phyloP scores from a whole-genome alignment of 495 filamentous ascomycete species.

The Bacidia rubella region DNA sequence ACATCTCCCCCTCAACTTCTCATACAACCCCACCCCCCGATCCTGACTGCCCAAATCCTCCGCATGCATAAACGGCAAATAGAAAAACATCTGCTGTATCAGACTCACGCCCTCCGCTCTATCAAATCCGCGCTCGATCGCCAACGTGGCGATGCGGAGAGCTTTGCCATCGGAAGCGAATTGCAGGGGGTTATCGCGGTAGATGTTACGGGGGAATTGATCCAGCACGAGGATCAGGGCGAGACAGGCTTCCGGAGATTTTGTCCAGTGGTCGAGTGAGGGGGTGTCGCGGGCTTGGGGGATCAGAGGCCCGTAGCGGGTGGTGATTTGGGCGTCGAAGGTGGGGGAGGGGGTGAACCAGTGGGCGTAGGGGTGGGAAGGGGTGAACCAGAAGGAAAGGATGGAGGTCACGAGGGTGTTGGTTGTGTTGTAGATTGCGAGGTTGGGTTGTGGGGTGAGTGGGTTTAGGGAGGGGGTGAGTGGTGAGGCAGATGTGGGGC shows the following conservation, averaged over 20 bases:
- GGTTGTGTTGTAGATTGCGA: neutral
- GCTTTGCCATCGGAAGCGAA: constrained; percentile 25
- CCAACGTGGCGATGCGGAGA: constrained; percentile 17
- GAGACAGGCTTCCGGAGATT: constrained; percentile 15
- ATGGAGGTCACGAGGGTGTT: neutral
- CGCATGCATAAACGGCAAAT: constrained; percentile 25
- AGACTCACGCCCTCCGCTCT: constrained; percentile 13
- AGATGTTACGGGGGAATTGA: constrained; percentile 26
- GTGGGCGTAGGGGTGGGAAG: neutral
- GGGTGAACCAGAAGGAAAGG: constrained; percentile 1
- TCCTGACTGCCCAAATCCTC: constrained; percentile 24
- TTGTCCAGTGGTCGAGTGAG: constrained; percentile 8
- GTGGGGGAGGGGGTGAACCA: neutral
- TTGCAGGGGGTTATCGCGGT: constrained; percentile 17
- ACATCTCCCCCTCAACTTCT: constrained; percentile 14
- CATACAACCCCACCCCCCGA: constrained; percentile 19
- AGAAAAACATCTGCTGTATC: constrained; percentile 24
- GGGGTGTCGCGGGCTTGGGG: neutral
- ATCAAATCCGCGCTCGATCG: constrained; percentile 22
- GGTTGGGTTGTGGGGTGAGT: too few relatives aligned
- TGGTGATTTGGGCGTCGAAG: constrained; percentile 1
- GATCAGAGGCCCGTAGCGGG: neutral
- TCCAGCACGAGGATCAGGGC: constrained; percentile 26
- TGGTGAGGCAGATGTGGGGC: too few relatives aligned
- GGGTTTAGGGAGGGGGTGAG: too few relatives aligned